Evolutionary conservation across 306 rosid species (phyloP), one percentile per base, ranked within the genome.

Genomic region (Cicer arietinum): DNA sequence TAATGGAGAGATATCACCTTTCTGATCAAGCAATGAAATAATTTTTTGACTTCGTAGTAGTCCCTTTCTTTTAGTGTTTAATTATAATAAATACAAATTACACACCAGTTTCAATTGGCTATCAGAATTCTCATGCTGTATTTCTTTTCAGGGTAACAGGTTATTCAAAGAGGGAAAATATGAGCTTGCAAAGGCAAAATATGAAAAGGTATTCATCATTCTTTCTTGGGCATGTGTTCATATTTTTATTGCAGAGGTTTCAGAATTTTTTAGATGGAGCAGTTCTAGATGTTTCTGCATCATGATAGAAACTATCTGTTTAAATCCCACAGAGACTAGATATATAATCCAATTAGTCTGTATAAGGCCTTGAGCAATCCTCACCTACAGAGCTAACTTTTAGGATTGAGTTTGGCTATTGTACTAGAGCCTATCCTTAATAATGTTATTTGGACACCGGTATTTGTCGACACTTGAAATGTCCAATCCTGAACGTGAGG

Each of bases 171-270:
- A 95, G 85, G 96, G 96, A 79, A 95, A 92, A 71, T 90, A 85
- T 80, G 96, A 90, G 82, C 98, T 92, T 80, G 96, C 98, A 18
- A 95, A 92, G 88, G 97, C 97, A 69, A 95, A 95, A 83, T 95
- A 95, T 84, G 99, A 95, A 71, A 92, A 95, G 98, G 99, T 89
- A 87, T 35, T 57, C 6, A 37, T 48, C 60, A 63, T 77, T 81
- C 61, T 48, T 14, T 74, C 10, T 69, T 65, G 62, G 14, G 44
- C 46, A 12, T 57, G 71, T 56, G 18, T 60, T 60, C 20, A 37
- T 35, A 54, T 14, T 62, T 47, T 62, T 47, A 46, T 44, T 76
- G 78, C 61, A 59, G 16, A 66, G 73, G 37, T 61, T 45, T 62
- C 18, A 62, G 16, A 17, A 52, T 10, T 67, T 67, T 75, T 75